phyloP scores from a whole-genome alignment of 2,329 filamentous ascomycete species.

The Pleoardoris graminearum region DNA sequence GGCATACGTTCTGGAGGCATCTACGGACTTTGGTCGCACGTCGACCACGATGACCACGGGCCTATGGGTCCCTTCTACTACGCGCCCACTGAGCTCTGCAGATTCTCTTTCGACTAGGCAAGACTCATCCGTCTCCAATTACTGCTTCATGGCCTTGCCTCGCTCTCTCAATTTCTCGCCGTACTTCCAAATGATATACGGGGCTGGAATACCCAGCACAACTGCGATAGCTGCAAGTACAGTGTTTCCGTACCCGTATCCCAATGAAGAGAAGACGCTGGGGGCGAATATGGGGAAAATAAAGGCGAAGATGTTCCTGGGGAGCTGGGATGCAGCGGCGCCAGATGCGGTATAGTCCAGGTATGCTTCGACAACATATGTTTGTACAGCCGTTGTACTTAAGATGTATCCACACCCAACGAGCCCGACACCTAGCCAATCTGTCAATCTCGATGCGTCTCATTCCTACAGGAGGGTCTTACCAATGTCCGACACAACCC shows the following conservation, averaged over 20 bases:
- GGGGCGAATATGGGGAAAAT: constrained; percentile 43
- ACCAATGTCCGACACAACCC: constrained; percentile 58
- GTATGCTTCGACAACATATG: constrained; percentile 65
- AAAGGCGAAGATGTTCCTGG: constrained; percentile 32
- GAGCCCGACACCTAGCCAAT: constrained; percentile 38
- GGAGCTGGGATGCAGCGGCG: constrained; percentile 53
- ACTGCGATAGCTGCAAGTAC: constrained; percentile 29
- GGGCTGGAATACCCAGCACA: constrained; percentile 44
- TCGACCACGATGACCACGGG: constrained; percentile 25
- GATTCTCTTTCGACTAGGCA: background rate
- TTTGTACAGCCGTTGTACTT: constrained; percentile 49
- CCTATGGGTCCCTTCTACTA: constrained; percentile 25
- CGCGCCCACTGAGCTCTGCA: constrained; percentile 14
- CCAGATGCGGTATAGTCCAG: constrained; percentile 60
- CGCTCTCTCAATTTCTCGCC: constrained; percentile 50
- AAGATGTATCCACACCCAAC: constrained; percentile 47
- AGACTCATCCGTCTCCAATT: background rate
- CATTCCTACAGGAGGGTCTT: background rate
- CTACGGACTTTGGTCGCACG: constrained; percentile 30
- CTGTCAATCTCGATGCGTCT: background rate
- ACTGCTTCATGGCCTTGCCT: constrained; percentile 11
- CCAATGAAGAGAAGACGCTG: constrained; percentile 35
- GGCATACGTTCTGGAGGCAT: constrained; percentile 28
- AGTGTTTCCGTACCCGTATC: constrained; percentile 41
- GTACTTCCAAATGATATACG: constrained; percentile 52